Conservation (phyloP, 768 basidiomycete genomes). For the Boletus sp. region DNA sequence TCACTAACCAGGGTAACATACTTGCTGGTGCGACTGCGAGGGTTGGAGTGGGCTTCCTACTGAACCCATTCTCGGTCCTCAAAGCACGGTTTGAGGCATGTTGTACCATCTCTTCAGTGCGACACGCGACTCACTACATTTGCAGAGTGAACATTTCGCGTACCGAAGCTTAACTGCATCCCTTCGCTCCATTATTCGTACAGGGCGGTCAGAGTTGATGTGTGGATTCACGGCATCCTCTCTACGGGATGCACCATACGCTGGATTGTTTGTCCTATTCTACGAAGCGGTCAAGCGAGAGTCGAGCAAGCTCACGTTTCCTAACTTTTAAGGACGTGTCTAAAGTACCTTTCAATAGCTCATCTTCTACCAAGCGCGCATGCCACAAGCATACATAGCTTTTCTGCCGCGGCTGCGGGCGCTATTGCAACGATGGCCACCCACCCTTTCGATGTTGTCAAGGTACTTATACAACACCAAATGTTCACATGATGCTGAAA, state of each 20-base stretch:
- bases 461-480: slow-evolving; percentile 45
- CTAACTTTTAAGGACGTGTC: background rate
- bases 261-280: slow-evolving; percentile 82
- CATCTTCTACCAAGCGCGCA: slow-evolving; percentile 40
- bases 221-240: slow-evolving; percentile 86
- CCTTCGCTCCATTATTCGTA: slow-evolving; percentile 54
- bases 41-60: slow-evolving; percentile 72
- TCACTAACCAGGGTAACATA: slow-evolving; percentile 78
- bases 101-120: background rate
- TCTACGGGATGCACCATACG: slow-evolving; percentile 91
- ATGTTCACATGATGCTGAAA: background rate
- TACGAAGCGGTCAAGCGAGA: slow-evolving; percentile 86
- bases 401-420: slow-evolving; percentile 77
- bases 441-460: slow-evolving; percentile 92
- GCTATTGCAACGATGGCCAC: slow-evolving; percentile 81
- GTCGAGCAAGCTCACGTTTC: slow-evolving; percentile 44
- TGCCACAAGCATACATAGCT: slow-evolving; percentile 53
- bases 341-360: slow-evolving; percentile 29
- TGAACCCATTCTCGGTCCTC: slow-evolving; percentile 89
- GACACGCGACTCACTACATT: background rate
- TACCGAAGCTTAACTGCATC: slow-evolving; percentile 63
- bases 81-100: slow-evolving; percentile 90
- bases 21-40: slow-evolving; percentile 82
- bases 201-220: slow-evolving; percentile 77
- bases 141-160: slow-evolving; percentile 72